Evolutionary conservation across 2,329 filamentous ascomycete genomes (phyloP).

Genomic region (Aotearoamyces nothofagi): DNA sequence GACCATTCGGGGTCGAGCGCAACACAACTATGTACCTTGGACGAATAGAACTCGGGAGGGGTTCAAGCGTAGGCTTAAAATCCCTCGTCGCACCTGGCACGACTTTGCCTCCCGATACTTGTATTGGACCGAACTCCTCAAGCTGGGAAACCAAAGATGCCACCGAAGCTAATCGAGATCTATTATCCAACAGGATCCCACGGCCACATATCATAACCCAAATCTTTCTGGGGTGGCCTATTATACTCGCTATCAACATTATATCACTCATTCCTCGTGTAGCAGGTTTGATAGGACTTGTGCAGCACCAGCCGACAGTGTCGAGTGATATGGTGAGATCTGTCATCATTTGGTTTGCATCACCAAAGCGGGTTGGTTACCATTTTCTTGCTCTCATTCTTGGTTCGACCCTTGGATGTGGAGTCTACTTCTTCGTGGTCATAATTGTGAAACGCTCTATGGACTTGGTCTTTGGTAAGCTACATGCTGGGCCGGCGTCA

Average conservation of each 20-base stretch:
- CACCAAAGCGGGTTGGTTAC: constrained; percentile 28
- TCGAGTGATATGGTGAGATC: constrained; percentile 22
- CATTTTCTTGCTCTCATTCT: constrained; percentile 33
- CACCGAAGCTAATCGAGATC: constrained; percentile 29
- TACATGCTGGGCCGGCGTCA: constrained; percentile 19
- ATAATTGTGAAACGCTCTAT: constrained; percentile 25
- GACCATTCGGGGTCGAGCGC: constrained; percentile 38
- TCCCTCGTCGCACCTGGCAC: constrained; percentile 36
- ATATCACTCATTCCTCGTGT: constrained; percentile 30
- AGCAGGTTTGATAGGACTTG: constrained; percentile 28
- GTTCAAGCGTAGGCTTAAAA: constrained; percentile 29
- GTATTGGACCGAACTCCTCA: constrained; percentile 39
- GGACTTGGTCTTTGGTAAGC: constrained; percentile 24
- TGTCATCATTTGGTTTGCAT: constrained; percentile 33
- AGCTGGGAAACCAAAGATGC: constrained; percentile 37
- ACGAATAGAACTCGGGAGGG: constrained; percentile 30
- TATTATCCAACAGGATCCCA: constrained; percentile 23
- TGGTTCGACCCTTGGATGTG: constrained; percentile 4
- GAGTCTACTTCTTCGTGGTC: constrained; percentile 10
- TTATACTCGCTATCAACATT: constrained; percentile 24
- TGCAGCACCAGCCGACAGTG: constrained; percentile 21
- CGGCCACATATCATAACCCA: constrained; percentile 29
- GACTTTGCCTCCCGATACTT: constrained; percentile 29
- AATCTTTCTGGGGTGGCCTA: constrained; percentile 26
- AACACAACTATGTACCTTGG: constrained; percentile 43